Percentiles rank a stretch among this genome's conserved stretches.
phyloP scores from a whole-genome alignment of 495 filamentous ascomycete species.

The Mycothermus thermophilus region DNA sequence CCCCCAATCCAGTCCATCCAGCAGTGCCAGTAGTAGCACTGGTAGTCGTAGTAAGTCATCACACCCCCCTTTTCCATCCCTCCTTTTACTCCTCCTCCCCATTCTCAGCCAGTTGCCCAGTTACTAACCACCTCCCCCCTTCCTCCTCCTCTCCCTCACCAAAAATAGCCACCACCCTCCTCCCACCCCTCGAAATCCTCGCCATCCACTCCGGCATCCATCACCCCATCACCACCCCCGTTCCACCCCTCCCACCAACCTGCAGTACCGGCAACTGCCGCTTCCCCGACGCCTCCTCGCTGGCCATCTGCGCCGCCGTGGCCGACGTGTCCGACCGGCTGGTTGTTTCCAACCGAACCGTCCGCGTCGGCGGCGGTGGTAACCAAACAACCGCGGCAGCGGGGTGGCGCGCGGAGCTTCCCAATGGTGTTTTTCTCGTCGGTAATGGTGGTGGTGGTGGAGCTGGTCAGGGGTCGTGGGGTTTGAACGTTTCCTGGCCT shows the following conservation, averaged over 20 bases:
- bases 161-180: conserved; percentile 6
- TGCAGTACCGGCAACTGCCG: conserved; percentile 36
- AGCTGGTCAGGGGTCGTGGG: conserved; percentile 7
- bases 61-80: background rate
- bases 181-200: conserved; percentile 21
- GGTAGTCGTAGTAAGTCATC: too few relatives aligned
- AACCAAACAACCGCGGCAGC: conserved; percentile 1
- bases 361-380: background rate
- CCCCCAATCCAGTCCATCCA: conserved; percentile 6
- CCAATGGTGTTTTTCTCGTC: conserved; percentile 13
- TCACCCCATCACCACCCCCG: conserved; percentile 13
- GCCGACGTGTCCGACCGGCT: conserved; percentile 23
- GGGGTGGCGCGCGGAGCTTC: conserved; percentile 8
- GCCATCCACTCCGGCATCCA: conserved; percentile 30
- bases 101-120: too few relatives aligned
- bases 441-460: too few relatives aligned
- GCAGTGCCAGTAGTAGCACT: too few relatives aligned
- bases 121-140: conserved; percentile 7
- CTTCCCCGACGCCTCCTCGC: conserved; percentile 28
- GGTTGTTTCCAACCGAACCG: conserved; percentile 6
- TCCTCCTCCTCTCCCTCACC: background rate
- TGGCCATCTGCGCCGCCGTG: conserved; percentile 31
- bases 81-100: background rate
- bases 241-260: conserved; percentile 9
- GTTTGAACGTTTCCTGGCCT: conserved; percentile 15